phyloP scores from a whole-genome alignment of 441 rosid species.

The Arabidopsis hybrid region DNA sequence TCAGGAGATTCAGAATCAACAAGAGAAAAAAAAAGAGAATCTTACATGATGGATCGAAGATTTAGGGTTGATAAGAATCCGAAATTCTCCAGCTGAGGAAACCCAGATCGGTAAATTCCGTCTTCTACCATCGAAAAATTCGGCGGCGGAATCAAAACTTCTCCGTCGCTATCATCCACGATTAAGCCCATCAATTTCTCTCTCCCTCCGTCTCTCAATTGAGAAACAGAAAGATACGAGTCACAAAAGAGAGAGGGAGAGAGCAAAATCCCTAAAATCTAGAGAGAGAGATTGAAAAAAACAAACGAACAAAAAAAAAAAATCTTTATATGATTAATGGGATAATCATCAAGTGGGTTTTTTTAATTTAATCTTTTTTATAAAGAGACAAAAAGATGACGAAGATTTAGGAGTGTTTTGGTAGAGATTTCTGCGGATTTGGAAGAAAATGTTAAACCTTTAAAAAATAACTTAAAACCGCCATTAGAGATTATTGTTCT shows the following conservation, averaged over 20 bases:
- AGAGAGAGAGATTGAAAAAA: conserved; percentile 1
- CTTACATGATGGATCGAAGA: conserved; percentile 83
- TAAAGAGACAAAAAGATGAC: background rate
- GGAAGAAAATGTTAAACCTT: background rate
- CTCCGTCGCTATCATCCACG: conserved; percentile 46
- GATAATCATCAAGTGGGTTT: conserved; percentile 28
- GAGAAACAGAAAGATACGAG: conserved; percentile 11
- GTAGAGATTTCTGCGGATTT: background rate
- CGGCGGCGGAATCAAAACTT: conserved; percentile 53
- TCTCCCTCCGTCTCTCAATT: conserved; percentile 26
- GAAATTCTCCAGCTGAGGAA: conserved; percentile 71
- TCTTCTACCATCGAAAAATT: conserved; percentile 90
- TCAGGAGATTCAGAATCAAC: conserved; percentile 5
- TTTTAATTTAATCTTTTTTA: background rate
- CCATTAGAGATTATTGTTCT: conserved; percentile 6
- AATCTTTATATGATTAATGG: background rate
- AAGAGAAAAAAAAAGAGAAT: background rate
- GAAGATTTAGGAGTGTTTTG: conserved; percentile 19
- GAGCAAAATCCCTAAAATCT: conserved; percentile 28
- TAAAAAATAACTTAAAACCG: background rate
- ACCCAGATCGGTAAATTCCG: conserved; percentile 77
- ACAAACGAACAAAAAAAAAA: background rate
- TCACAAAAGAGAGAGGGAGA: background rate
- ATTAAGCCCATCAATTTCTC: conserved; percentile 50
- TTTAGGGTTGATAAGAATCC: conserved; percentile 64